Conservation (phyloP, 345 rosid species). For the Gossypium sturtianum region DNA sequence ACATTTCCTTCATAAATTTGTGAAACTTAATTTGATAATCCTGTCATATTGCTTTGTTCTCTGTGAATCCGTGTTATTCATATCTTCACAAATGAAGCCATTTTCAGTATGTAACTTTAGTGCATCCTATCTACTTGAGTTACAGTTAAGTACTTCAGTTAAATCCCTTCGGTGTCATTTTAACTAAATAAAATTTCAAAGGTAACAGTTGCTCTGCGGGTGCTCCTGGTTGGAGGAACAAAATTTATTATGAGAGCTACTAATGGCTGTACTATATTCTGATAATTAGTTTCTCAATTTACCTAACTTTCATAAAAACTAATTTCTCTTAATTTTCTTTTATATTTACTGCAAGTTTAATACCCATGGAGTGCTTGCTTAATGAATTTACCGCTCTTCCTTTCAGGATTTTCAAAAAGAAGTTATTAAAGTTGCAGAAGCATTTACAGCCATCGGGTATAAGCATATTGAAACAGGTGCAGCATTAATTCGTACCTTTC, state of each 20-base stretch:
- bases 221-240: neutral
- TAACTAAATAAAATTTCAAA: neutral
- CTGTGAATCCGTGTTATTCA: neutral
- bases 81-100: neutral
- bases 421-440: slow-evolving; percentile 71
- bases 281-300: neutral
- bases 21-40: neutral
- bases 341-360: neutral
- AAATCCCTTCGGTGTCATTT: neutral
- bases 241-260: neutral
- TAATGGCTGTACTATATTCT: neutral
- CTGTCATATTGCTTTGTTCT: neutral
- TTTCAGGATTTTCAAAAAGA: slow-evolving; percentile 90
- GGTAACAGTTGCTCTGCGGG: neutral
- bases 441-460: slow-evolving; percentile 65
- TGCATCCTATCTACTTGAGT: neutral
- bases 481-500: slow-evolving; percentile 4
- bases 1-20: neutral
- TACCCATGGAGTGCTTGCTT: slow-evolving; percentile 9
- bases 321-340: neutral
- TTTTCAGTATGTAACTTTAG: neutral
- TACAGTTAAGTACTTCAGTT: neutral
- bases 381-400: neutral
- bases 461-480: slow-evolving; percentile 87
- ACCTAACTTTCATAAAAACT: neutral